Evolutionary conservation across 768 basidiomycete species (phyloP), one percentile per base, ranked within the genome.

Genomic region (Suillus luteus): DNA sequence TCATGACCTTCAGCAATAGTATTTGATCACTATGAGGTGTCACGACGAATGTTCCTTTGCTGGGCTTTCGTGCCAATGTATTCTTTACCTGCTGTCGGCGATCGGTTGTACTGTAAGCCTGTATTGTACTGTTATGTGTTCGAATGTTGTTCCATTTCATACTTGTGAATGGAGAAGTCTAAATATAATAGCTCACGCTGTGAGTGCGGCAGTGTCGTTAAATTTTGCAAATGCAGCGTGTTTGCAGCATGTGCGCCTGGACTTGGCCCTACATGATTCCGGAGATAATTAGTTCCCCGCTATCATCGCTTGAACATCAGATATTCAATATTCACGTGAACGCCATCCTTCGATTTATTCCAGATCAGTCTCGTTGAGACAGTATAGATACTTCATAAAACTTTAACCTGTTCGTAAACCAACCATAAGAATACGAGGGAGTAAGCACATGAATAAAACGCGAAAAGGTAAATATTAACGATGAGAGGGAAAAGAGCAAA

Each of bases 1-100:
- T 84, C 17, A 55, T 55, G 62, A 74, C 63, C 55, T 75, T 80
- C 63, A 64, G 38, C 10, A 57, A 40, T 33, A 24, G 22, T 57
- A 11, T 15, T 40, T 57, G 37, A 55, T 55, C 11, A 55, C 8
- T n/a, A 14, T 8, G 33, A 55, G 35, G 54, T 12, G 12, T 22
- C 22, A 51, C 1, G 15, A 17, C 24, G 15, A 10, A 10, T 57
- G 6, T 24, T 15, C 7, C 35, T 55, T 35, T 37, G 6, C 11
- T 15, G 35, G n/a, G n/a, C 12, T 22, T 37, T 9, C 17, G 19
- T 54, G 19, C 3, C 55, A 24, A 24, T 19, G 10, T 57, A 33
- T 35, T 10, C 19, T 19, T 33, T 9, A 33, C 2, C 19, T 54
- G 12, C 31, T 33, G 31, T 33, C 19, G 1, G 24, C 2, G 31